Base-by-base conservation (phyloP, 164 flowering plant genomes). In the Vitis amurensis region DNA sequence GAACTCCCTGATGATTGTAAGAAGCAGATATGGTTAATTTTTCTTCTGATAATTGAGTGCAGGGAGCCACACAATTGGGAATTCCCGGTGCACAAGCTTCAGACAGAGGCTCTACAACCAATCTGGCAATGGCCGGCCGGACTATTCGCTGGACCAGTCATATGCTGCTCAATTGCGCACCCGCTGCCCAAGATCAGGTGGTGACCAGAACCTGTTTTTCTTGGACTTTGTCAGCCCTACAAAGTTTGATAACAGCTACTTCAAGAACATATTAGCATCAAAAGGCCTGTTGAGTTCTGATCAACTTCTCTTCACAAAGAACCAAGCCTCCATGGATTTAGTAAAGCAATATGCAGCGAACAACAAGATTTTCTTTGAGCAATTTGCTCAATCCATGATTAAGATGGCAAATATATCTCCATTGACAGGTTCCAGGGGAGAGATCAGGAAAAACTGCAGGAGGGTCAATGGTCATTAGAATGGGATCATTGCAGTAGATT, bases 31-130 rank as follows among this genome's bases (percentile, higher is more conserved):
- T 37, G 7, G 44, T 37, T 37, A 63, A 50, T 13, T 61, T 52
- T 60, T 49, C 31, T 14, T 4, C 16, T 31, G 14, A 19, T 61
- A 14, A 64, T 27, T 9, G 52, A 27, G 51, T 74, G 49, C 87
- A 95, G 99, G 99, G 61, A 90, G 99, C 79, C 99, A 95, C 87
- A 95, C 99, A 29, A 90, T 95, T 0, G 99, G 99, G 61, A 75
- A 85, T 60, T 59, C 99, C 11, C 78, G 98, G 68, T 95, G 99
- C 84, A 84, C 93, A 17, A 82, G 85, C 74, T 90, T 95, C 88
- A 88, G 96, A 86, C 97, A 91, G 69, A 90, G 99, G 79, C 90
- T 95, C 4, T 93, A 95, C 92, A 89, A 91, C 84, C 97, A 90
- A 63, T 16, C 89, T 3, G 98, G 98, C 61, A 87, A 91, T n/a